Base-by-base conservation (phyloP, 2,329 filamentous ascomycete species). In the Lecanicillium sp. region DNA sequence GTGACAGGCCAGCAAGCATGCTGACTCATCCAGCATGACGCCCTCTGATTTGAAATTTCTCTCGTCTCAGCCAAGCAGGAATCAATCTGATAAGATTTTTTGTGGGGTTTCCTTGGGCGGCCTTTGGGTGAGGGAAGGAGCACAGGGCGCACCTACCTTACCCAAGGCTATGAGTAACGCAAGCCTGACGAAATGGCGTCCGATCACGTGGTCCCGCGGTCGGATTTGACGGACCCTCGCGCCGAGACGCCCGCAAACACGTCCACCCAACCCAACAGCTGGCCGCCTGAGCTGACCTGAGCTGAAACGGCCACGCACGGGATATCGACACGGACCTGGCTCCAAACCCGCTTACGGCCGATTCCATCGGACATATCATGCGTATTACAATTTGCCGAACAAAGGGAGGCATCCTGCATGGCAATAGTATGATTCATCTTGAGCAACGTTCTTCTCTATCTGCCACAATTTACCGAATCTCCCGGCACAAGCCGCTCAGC, bases 51-150 rank as follows among this genome's bases (percentile, higher is more conserved):
- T 41, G 12, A 37, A 41, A 41, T 37, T 25, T 25, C 22, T 25
- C 22, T 25, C 22, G 22, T 25, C 39, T 31, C 40, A 35, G 25
- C 40, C 40, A 41, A 41, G 34, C 34, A 41, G 27, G 22, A 41
- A 38, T 38, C 40, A 41, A 41, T 41, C 40, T 37, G 40, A 41
- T 41, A 37, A 41, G 40, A 38, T 41, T 41, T 41, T 33, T 18
- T 37, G 35, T 30, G 35, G 40, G 35, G n/a, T n/a, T n/a, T n/a
- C n/a, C n/a, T n/a, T n/a, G n/a, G n/a, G n/a, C n/a, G n/a, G n/a
- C n/a, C n/a, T n/a, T n/a, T n/a, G n/a, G n/a, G n/a, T n/a, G n/a
- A n/a, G n/a, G n/a, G n/a, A n/a, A n/a, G n/a, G n/a, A n/a, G n/a
- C n/a, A n/a, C n/a, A n/a, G n/a, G n/a, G n/a, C n/a, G n/a, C n/a